A percentile compares a stretch with the other conserved stretches of the same genome.
Evolutionary conservation across 179 eudicot species (phyloP).

Genomic region (Camellia oleifera): DNA sequence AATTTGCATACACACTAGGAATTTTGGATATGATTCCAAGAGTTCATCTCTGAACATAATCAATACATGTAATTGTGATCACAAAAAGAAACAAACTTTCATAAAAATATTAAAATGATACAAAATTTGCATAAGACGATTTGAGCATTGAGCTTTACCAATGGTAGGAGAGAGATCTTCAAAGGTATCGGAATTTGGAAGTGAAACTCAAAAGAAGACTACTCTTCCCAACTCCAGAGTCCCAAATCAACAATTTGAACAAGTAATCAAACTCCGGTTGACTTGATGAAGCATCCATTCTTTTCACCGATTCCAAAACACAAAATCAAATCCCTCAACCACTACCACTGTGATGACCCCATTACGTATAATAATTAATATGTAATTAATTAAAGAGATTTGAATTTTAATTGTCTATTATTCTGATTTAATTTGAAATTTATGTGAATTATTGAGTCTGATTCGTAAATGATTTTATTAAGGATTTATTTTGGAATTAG

Average conservation of each 20-base stretch:
- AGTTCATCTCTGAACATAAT: background rate
- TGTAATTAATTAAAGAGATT: too few relatives aligned
- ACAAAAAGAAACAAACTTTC: background rate
- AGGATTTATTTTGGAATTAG: too few relatives aligned
- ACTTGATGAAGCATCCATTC: slow-evolving; percentile 25
- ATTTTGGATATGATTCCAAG: too few relatives aligned
- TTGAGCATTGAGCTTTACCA: slow-evolving; percentile 19
- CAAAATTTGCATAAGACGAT: background rate
- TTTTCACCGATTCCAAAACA: background rate
- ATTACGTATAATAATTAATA: too few relatives aligned
- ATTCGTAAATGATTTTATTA: too few relatives aligned
- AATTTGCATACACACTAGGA: background rate
- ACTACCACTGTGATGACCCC: background rate
- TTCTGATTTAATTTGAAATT: too few relatives aligned
- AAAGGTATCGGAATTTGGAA: slow-evolving; percentile 22
- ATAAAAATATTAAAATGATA: background rate
- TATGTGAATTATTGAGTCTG: too few relatives aligned
- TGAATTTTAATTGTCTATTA: too few relatives aligned
- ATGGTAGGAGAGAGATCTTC: slow-evolving; percentile 41
- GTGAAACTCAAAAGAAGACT: slow-evolving; percentile 35
- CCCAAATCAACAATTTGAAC: slow-evolving; percentile 40
- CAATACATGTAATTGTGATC: background rate
- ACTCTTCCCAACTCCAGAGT: slow-evolving; percentile 43
- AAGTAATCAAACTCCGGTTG: slow-evolving; percentile 36
- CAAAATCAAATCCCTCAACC: background rate